These are phyloP conservation scores for Toxoplasma gondii DNA, from an alignment of 169 alveolate genomes.

Conservation along the genomic window DNA sequence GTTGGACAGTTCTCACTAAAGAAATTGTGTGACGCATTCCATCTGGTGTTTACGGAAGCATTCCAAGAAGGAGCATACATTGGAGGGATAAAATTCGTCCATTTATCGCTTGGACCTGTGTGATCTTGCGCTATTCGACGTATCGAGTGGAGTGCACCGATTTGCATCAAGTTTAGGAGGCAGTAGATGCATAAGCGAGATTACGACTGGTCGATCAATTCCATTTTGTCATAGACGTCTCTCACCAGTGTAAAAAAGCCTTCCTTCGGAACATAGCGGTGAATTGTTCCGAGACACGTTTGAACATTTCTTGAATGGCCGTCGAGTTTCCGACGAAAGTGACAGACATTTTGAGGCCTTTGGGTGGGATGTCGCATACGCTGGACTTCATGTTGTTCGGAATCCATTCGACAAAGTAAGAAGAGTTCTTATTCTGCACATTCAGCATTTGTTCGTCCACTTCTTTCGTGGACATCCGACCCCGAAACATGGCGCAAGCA, in stretches of 20 bases:
- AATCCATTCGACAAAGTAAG: slow-evolving; percentile 98
- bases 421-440: slow-evolving; percentile 97
- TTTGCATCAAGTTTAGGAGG: no score
- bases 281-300: slow-evolving; percentile 97
- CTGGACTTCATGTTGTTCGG: slow-evolving; percentile 97
- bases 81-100: no score
- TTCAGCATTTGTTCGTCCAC: slow-evolving; percentile 99
- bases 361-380: slow-evolving; percentile 98
- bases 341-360: slow-evolving; percentile 97
- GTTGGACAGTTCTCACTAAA: no score
- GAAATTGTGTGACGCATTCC: no score
- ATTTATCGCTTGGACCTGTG: no score
- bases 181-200: no score
- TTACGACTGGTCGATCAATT: no score
- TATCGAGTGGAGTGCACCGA: no score
- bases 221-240: not conserved
- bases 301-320: slow-evolving; percentile 97
- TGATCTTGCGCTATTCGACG: no score
- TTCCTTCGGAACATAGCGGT: slow-evolving; percentile 98
- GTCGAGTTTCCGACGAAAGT: slow-evolving; percentile 97
- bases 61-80: no score
- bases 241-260: slow-evolving; percentile 97
- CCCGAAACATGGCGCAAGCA: slow-evolving; percentile 97
- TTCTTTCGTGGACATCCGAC: slow-evolving; percentile 98
- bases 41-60: no score